Base-by-base conservation (phyloP, 352 stramenopile species). In the Pythium dissotocum region DNA sequence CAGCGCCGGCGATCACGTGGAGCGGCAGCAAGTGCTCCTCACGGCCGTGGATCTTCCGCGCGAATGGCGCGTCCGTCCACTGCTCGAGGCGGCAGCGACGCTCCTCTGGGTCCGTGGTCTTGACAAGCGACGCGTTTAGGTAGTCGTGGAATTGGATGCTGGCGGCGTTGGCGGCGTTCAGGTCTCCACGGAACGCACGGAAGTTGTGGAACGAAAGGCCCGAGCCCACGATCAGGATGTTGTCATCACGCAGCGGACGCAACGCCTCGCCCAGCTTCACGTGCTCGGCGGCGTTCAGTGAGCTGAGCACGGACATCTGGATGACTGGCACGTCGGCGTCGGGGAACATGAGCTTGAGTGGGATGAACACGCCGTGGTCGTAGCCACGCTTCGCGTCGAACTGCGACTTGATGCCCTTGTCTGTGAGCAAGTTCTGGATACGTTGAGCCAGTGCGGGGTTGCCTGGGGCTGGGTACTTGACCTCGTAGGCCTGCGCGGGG, bases 311-410 rank as follows among this genome's bases (percentile, higher is more conserved):
- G 9, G 85, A 96, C 42, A 98, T 56, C 44, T 63, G 83, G 9
- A 97, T 86, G 21, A 97, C 81, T 2, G 93, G 93, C 33, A 98
- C 88, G 62, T 97, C 80, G 12, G 87, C 90, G 28, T 95, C 71
- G 3, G 91, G 89, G 56, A 86, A 90, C 68, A 97, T 91, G 24
- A 97, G 51, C 62, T 93, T 87, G 59, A 98, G 78, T 8, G 92
- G 92, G 18, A 98, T 79, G 67, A 97, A 98, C 6, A 95, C 78
- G 14, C 93, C 92, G 79, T 97, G 93, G 73, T 98, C 93, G 58
- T 89, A 97, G 7, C 88, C 89, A 30, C 91, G 78, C 13, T 81
- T 64, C 2, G 70, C 56, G 49, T 93, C 69, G 2, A 91, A 61
- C 65, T 81, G 67, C 13, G 75, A 74, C 26, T 61, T 58, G 30